Evolutionary conservation across 345 rosid genomes (phyloP).

Genomic region (Capsella bursapastoris): DNA sequence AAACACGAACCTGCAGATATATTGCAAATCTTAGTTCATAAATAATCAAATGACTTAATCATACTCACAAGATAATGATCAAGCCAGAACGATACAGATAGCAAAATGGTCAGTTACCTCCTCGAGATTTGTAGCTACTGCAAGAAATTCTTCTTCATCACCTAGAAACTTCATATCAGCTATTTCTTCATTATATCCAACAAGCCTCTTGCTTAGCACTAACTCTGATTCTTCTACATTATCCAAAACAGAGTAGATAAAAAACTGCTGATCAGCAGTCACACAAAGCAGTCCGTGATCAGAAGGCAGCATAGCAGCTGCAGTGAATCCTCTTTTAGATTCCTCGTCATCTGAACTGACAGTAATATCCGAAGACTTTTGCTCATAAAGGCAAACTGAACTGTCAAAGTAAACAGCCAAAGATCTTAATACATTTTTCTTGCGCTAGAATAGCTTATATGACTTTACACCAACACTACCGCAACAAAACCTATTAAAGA

Average conservation of each 20-base stretch:
- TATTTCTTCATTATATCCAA: slow-evolving; percentile 95
- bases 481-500: neutral
- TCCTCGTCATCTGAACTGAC: slow-evolving; percentile 59
- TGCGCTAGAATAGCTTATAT: neutral
- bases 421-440: slow-evolving; percentile 27
- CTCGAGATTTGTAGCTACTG: slow-evolving; percentile 95
- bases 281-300: slow-evolving; percentile 85
- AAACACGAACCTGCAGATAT: slow-evolving; percentile 79
- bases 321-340: slow-evolving; percentile 73
- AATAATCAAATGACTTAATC: slow-evolving; percentile 25
- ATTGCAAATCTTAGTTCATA: slow-evolving; percentile 29
- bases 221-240: neutral
- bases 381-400: slow-evolving; percentile 78
- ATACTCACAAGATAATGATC: slow-evolving; percentile 26
- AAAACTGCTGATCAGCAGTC: slow-evolving; percentile 94
- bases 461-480: neutral
- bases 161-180: slow-evolving; percentile 91
- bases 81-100: slow-evolving; percentile 21
- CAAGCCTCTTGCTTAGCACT: slow-evolving; percentile 37
- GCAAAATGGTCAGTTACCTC: slow-evolving; percentile 55
- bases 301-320: slow-evolving; percentile 69
- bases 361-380: slow-evolving; percentile 78
- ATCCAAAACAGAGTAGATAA: slow-evolving; percentile 51
- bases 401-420: slow-evolving; percentile 57
- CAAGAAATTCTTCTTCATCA: slow-evolving; percentile 82